Evolutionary conservation across 2,329 filamentous ascomycete species (phyloP).

Genomic region (Septoria petroselini): DNA sequence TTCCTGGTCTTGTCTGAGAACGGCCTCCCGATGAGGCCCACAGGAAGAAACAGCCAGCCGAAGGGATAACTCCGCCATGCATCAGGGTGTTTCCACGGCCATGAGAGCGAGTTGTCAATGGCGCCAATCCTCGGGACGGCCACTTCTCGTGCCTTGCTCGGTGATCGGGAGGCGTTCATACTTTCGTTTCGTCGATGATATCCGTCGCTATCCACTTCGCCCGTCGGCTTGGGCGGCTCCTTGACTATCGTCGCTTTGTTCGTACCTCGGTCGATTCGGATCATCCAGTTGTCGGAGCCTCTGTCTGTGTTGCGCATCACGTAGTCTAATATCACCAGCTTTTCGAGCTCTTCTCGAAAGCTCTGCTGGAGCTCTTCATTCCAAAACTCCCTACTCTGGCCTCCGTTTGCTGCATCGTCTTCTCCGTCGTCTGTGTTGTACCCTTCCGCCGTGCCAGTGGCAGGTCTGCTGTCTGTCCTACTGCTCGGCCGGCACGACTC

Average conservation of each 20-base stretch:
- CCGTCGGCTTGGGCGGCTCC: conserved; percentile 68
- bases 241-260: conserved; percentile 82
- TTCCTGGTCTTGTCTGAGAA: conserved; percentile 92
- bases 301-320: conserved; percentile 99
- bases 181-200: conserved; percentile 61
- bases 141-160: conserved; percentile 38
- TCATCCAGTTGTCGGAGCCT: conserved; percentile 99
- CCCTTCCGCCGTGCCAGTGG: conserved; percentile 53
- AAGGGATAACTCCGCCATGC: conserved; percentile 92
- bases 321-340: conserved; percentile 94
- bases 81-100: conserved; percentile 99
- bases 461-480: conserved; percentile 35
- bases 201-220: conserved; percentile 30
- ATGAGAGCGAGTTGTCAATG: conserved; percentile 96
- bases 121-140: conserved; percentile 76
- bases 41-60: conserved; percentile 95
- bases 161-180: conserved; percentile 64
- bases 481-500: conserved; percentile 73
- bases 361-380: conserved; percentile 83
- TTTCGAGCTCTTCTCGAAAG: conserved; percentile 92
- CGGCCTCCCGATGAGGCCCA: conserved; percentile 90
- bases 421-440: conserved; percentile 35
- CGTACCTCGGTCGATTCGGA: conserved; percentile 84
- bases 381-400: conserved; percentile 66
- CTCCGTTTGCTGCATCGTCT: conserved; percentile 24